phyloP scores from a whole-genome alignment of 257 asterid species.

The Salvia rosmarinus region DNA sequence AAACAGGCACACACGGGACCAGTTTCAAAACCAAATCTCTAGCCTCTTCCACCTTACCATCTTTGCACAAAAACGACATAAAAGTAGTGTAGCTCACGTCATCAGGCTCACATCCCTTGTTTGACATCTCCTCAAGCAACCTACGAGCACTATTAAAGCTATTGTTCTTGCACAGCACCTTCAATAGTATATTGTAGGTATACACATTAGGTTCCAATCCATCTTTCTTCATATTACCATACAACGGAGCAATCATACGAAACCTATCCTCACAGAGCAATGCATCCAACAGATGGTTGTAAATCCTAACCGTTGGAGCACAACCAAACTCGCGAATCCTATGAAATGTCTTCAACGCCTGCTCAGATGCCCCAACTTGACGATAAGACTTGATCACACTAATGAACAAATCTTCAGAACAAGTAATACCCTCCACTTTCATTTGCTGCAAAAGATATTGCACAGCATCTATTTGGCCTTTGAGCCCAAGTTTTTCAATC shows the following conservation, averaged over 20 bases:
- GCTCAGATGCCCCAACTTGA: slow-evolving; percentile 57
- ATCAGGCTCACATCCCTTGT: slow-evolving; percentile 81
- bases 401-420: slow-evolving; percentile 69
- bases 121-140: slow-evolving; percentile 86
- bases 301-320: slow-evolving; percentile 74
- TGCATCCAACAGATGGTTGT: slow-evolving; percentile 81
- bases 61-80: slow-evolving; percentile 71
- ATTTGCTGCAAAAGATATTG: slow-evolving; percentile 88
- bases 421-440: slow-evolving; percentile 68
- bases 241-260: slow-evolving; percentile 72
- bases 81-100: slow-evolving; percentile 80
- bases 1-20: slow-evolving; percentile 56
- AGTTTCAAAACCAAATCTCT: slow-evolving; percentile 57
- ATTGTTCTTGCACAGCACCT: slow-evolving; percentile 78
- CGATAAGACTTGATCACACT: slow-evolving; percentile 65
- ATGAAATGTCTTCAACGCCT: slow-evolving; percentile 74
- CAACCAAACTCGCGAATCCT: slow-evolving; percentile 80
- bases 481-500: slow-evolving; percentile 69
- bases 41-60: slow-evolving; percentile 65
- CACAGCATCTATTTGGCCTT: slow-evolving; percentile 66
- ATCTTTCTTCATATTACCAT: slow-evolving; percentile 80
- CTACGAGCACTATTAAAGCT: slow-evolving; percentile 67
- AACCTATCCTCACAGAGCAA: slow-evolving; percentile 78
- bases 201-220: slow-evolving; percentile 84
- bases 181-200: slow-evolving; percentile 83